Conservation (phyloP, 164 flowering plant genomes). For the Aristolochia californica region DNA sequence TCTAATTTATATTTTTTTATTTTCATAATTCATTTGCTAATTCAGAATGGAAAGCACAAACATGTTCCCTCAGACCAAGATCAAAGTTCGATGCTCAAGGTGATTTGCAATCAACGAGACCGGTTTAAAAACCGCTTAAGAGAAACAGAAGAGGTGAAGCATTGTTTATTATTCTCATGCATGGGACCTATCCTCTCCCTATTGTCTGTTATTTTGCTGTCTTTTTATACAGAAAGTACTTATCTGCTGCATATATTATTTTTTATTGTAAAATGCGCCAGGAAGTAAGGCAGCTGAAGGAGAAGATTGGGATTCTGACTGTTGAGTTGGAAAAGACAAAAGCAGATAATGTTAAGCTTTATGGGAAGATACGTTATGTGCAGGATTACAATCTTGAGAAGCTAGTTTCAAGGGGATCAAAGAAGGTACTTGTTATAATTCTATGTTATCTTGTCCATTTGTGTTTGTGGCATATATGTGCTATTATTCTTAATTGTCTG, state of each 20-base stretch:
- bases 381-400: conserved; percentile 92
- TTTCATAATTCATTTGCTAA: conserved; percentile 5
- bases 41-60: conserved; percentile 60
- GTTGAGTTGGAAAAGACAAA: conserved; percentile 79
- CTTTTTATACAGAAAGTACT: neutral
- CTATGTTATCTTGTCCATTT: neutral
- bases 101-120: conserved; percentile 94
- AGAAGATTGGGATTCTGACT: conserved; percentile 63
- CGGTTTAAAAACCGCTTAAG: conserved; percentile 81
- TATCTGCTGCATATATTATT: neutral
- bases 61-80: conserved; percentile 66
- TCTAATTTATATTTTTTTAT: neutral
- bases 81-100: conserved; percentile 97
- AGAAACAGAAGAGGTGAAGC: conserved; percentile 86
- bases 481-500: conserved; percentile 1
- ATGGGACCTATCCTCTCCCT: neutral
- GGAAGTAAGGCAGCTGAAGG: conserved; percentile 91
- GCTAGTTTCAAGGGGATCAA: conserved; percentile 92
- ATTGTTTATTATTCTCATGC: neutral
- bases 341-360: conserved; percentile 95
- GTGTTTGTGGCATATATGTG: neutral
- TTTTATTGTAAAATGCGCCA: conserved; percentile 17
- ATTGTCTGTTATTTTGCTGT: neutral
- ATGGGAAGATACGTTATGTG: conserved; percentile 97
- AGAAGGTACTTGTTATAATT: conserved; percentile 42